Evolutionary conservation across 257 asterid genomes (phyloP).

Genomic region (Nicotiana noctiflora): DNA sequence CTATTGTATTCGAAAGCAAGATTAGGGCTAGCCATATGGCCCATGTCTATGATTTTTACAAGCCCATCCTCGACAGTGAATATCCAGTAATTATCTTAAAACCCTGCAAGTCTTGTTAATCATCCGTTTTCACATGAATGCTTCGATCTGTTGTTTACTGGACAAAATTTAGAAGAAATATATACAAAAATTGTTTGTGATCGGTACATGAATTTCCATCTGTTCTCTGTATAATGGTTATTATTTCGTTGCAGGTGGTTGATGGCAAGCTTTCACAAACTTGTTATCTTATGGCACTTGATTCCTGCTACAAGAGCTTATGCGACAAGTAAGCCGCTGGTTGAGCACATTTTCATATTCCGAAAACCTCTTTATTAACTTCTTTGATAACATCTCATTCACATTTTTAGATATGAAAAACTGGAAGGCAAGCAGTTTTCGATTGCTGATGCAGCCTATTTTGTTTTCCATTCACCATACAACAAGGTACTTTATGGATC

Average conservation of each 20-base stretch:
- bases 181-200: background rate
- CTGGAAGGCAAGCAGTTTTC: constrained; percentile 81
- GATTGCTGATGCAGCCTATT: constrained; percentile 60
- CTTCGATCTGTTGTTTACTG: background rate
- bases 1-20: constrained; percentile 91
- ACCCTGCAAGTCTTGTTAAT: background rate
- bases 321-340: constrained; percentile 53
- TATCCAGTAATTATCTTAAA: constrained; percentile 63
- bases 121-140: background rate
- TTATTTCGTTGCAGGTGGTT: constrained; percentile 55
- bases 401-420: constrained; percentile 56
- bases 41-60: constrained; percentile 94
- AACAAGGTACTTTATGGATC: constrained; percentile 62
- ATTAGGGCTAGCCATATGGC: constrained; percentile 95
- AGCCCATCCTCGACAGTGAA: constrained; percentile 98
- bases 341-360: background rate
- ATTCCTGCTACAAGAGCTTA: constrained; percentile 85
- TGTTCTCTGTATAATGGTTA: background rate
- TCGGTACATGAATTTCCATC: background rate
- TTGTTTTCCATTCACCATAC: constrained; percentile 95
- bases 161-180: background rate
- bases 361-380: background rate
- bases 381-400: background rate
- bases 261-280: constrained; percentile 99
- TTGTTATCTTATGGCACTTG: constrained; percentile 97